Percentiles rank a stretch among this genome's conserved stretches.
Evolutionary conservation across 1,139 yeast genomes (phyloP).

Genomic region (Lodderomyces elongisporus): DNA sequence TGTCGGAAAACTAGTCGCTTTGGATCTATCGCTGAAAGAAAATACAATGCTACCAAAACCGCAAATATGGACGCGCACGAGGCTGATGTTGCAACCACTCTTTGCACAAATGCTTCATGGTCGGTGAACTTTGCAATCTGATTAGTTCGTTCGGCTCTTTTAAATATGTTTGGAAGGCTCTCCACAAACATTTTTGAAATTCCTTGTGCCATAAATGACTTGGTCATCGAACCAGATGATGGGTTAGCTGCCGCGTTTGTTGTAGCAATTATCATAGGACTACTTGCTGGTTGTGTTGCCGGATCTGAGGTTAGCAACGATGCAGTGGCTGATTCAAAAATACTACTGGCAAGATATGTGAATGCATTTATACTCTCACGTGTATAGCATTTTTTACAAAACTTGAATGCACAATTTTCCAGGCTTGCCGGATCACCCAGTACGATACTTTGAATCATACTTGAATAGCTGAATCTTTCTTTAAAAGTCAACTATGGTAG

Average conservation of each 20-base stretch:
- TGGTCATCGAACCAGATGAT: not conserved
- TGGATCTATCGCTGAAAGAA: constrained; percentile 58
- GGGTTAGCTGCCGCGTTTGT: constrained; percentile 2
- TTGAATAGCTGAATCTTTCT: too few relatives aligned
- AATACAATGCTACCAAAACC: constrained; percentile 51
- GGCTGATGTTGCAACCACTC: constrained; percentile 53
- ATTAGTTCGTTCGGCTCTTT: constrained; percentile 14
- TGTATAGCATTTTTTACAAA: too few relatives aligned
- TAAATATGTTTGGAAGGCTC: constrained; percentile 1
- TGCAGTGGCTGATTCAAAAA: too few relatives aligned
- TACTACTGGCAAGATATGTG: too few relatives aligned
- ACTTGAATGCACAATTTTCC: too few relatives aligned
- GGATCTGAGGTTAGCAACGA: not conserved
- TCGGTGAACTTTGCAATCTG: constrained; percentile 24
- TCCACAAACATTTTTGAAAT: not conserved
- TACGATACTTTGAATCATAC: too few relatives aligned
- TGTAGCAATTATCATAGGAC: not conserved
- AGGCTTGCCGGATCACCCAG: too few relatives aligned
- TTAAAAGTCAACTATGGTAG: too few relatives aligned
- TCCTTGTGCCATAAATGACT: not conserved
- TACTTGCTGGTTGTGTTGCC: not conserved
- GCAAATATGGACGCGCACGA: constrained; percentile 54
- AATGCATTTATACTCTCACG: too few relatives aligned
- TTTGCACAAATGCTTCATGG: constrained; percentile 27
- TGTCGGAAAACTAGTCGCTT: constrained; percentile 63